Base-by-base conservation (phyloP, 257 asterid species). In the Jasminum sambac region DNA sequence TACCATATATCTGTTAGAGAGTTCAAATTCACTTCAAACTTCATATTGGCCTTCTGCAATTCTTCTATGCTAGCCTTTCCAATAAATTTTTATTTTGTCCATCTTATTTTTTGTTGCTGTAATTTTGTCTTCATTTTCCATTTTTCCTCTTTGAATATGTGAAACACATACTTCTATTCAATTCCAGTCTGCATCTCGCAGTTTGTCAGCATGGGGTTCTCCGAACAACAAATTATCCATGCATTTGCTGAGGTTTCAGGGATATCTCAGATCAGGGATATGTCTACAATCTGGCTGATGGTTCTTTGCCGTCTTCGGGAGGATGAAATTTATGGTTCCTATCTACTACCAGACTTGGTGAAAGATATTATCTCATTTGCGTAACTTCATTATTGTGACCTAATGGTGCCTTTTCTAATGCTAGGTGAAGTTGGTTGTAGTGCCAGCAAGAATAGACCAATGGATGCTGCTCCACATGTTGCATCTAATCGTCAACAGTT, bases 221-320 rank as follows among this genome's bases (percentile, higher is more conserved):
- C 87, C 64, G 78, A 73, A 76, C 88, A 90, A 64, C 84, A 80
- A 81, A 81, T 79, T 76, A 52, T 43, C 55, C 72, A 41, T 78
- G 92, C 85, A 71, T 86, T 72, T 76, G 66, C 63, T 70, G 86
- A 90, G 79, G 88, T 79, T 72, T 76, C 66, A 60, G 80, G 79
- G 84, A 73, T 81, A 79, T 85, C 89, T 25, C 74, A 62, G 62
- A 72, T 67, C 73, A 90, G 79, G 79, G 96, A 88, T 23, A 63
- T 76, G 46, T 76, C 88, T 63, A 79, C 87, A 69, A 81, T 87
- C 62, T 84, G 90, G 95, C 95, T 85, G 50, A 72, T 87, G 58
- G 88, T 84, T 77, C 88, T 83, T 72, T 86, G 92, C 76, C 82
- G 69, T 58, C 89, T 87, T 64, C 87, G 83, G 75, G 93, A 85